Evolutionary conservation across 306 rosid genomes (phyloP), one percentile per base, ranked within the genome.

Genomic region (Alnus glutinosa): DNA sequence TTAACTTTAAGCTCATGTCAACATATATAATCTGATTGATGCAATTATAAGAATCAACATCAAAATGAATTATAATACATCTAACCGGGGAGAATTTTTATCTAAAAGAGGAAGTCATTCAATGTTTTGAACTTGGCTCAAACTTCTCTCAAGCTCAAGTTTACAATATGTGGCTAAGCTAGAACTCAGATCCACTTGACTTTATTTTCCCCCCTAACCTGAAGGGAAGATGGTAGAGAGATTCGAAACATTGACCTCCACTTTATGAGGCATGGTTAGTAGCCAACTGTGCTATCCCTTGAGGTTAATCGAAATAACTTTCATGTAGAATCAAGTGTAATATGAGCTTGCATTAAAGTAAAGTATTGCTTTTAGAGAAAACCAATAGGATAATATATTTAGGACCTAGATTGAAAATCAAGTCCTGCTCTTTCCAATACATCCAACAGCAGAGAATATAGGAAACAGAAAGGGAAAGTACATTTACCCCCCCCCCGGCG

Each of bases 1-100:
- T 54, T 19, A 82, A 70, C 34, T 49, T 77, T 18, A 64, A 59
- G 59, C 39, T 46, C 73, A 70, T 55, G 63, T 63, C 2, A 64
- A 16, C 16, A 9, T 34, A 64, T 14, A 37, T 15, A 5, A 34
- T 36, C 48, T 15, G n/a, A 36, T 59, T 28, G 16, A 64, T 36
- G 70, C 28, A 34, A 64, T 36, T 9, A 36, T 64, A 64, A 36
- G 46, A 42, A 42, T 42, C 46, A 42, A 1, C 7, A 42, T 42
- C 7, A 42, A 67, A 63, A 34, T 42, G 19, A 67, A 42, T 8
- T 42, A 67, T n/a, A 5, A 67, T 18, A 34, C 51, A 67, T 67
- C 30, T 16, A 67, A 39, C 51, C 1, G 15, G 71, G 30, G 4
- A 59, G 23, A 28, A 16, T 4, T 39, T 2, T 23, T 23, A 23